Conservation (phyloP, 352 stramenopile genomes). For the Bremia lactucae region DNA sequence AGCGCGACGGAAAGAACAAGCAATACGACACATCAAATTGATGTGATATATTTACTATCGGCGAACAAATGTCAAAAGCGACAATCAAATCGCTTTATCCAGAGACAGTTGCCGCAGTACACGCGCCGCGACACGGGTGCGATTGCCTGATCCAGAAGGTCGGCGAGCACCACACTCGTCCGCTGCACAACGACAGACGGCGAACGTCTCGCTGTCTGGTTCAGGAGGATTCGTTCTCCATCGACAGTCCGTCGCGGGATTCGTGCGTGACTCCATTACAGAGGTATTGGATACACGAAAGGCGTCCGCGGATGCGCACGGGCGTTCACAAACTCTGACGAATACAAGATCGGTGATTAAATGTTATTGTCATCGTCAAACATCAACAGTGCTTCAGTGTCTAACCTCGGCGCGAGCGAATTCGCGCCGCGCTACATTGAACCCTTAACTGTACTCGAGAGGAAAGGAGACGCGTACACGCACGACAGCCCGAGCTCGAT, state of each 20-base stretch:
- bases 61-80: too few species aligned
- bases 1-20: too few species aligned
- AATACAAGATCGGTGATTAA: not conserved
- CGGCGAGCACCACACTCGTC: too few species aligned
- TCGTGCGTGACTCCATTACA: not conserved
- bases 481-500: not conserved
- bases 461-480: not conserved
- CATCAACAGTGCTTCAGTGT: not conserved
- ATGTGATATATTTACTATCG: too few species aligned
- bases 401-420: not conserved
- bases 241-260: not conserved
- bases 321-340: not conserved
- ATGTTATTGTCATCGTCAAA: not conserved
- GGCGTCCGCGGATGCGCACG: not conserved
- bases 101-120: too few species aligned
- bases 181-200: too few species aligned
- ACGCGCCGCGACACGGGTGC: too few species aligned
- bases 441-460: not conserved
- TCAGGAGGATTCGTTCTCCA: not conserved
- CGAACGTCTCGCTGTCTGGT: not conserved
- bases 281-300: not conserved
- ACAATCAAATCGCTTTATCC: too few species aligned
- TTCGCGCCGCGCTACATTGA: not conserved
- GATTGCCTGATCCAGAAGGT: too few species aligned
- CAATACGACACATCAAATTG: too few species aligned